Percentiles rank a stretch among this genome's conserved stretches.
phyloP scores from a whole-genome alignment of 2,329 filamentous ascomycete genomes.

The Aspergillus quadrilineatus region DNA sequence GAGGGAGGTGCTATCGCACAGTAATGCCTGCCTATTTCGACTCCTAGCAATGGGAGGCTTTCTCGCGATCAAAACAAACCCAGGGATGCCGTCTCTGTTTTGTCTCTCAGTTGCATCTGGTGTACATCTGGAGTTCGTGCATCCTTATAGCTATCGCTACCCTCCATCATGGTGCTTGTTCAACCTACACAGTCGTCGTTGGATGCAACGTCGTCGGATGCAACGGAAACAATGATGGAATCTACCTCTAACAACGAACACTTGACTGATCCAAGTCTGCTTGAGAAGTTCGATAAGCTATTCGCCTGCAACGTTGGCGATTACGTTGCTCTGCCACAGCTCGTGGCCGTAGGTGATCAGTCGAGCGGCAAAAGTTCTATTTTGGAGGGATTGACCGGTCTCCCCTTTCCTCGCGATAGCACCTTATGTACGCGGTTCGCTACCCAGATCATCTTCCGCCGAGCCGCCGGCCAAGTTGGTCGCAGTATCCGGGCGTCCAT shows the following conservation, averaged over 20 bases:
- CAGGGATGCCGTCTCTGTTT: background rate
- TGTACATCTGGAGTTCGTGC: background rate
- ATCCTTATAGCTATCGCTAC: background rate
- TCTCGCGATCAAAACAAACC: background rate
- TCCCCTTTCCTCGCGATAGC: constrained; percentile 34
- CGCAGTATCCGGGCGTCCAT: constrained; percentile 36
- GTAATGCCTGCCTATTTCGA: background rate
- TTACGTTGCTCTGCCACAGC: constrained; percentile 34
- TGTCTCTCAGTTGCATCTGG: background rate
- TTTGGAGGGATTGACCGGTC: constrained; percentile 31
- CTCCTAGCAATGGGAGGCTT: background rate
- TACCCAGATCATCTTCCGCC: constrained; percentile 48
- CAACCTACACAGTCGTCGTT: background rate
- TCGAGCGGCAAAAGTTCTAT: constrained; percentile 39
- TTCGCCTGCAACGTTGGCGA: constrained; percentile 36
- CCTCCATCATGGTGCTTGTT: background rate
- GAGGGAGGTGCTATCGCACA: background rate
- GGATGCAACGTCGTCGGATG: background rate
- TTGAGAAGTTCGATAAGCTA: constrained; percentile 38
- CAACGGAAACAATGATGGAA: background rate
- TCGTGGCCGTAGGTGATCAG: constrained; percentile 44
- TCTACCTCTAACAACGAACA: background rate
- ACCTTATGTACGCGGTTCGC: constrained; percentile 48
- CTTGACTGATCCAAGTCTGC: constrained; percentile 20
- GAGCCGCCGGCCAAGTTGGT: constrained; percentile 16